A percentile compares a stretch with the other conserved stretches of the same genome.
phyloP scores from a whole-genome alignment of 306 rosid genomes.

The Prosopis cineraria region DNA sequence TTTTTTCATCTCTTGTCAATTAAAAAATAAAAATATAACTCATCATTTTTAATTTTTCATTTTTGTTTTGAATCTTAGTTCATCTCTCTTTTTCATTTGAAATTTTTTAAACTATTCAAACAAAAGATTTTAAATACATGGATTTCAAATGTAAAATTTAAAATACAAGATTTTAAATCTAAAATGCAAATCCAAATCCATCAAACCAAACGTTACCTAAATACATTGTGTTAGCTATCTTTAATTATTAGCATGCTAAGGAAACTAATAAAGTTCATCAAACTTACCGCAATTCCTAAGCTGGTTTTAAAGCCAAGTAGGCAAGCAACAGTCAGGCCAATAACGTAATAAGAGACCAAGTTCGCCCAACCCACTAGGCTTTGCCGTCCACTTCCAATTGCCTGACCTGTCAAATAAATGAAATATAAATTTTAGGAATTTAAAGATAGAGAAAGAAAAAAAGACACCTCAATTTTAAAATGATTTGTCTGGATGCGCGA shows the following conservation, averaged over 20 bases:
- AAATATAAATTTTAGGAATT: background rate
- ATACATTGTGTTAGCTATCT: background rate
- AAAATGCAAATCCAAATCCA: too few relatives aligned
- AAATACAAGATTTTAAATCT: too few relatives aligned
- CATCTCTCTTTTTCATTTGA: too few relatives aligned
- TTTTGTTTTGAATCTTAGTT: too few relatives aligned
- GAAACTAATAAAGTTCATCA: background rate
- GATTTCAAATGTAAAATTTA: too few relatives aligned
- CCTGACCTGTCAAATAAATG: slow-evolving; percentile 44
- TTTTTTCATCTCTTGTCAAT: too few relatives aligned
- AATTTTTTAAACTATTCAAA: too few relatives aligned
- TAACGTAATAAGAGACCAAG: slow-evolving; percentile 46
- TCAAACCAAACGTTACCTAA: too few relatives aligned
- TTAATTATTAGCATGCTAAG: background rate
- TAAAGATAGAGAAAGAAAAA: background rate
- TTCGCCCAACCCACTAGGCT: slow-evolving; percentile 61
- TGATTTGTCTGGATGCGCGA: background rate
- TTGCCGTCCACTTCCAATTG: slow-evolving; percentile 76
- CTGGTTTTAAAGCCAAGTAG: slow-evolving; percentile 57
- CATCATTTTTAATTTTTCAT: too few relatives aligned
- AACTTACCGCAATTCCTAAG: slow-evolving; percentile 54
- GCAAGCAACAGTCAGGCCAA: slow-evolving; percentile 62
- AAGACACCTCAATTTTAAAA: background rate
- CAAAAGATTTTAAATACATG: too few relatives aligned
- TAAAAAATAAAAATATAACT: too few relatives aligned